Evolutionary conservation across 805 yeast species (phyloP).

Genomic region (Groenewaldozyma salmanticensis): DNA sequence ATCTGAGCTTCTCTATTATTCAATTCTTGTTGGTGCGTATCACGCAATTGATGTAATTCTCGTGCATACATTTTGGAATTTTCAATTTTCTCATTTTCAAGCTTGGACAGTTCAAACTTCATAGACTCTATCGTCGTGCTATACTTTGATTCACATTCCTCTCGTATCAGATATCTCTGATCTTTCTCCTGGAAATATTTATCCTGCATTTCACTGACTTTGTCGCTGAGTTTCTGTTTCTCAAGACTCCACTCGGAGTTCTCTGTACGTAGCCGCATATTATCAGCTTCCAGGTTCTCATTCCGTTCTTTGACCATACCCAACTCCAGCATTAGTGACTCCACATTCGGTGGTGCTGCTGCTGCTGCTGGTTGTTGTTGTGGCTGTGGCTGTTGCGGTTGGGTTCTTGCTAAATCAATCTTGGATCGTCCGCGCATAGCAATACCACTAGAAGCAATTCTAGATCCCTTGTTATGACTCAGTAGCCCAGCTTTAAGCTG

Average conservation of each 20-base stretch:
- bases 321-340: no score
- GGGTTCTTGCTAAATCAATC: not conserved
- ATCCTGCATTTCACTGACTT: slow-evolving; percentile 19
- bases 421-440: not conserved
- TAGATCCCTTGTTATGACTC: not conserved
- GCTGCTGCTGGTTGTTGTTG: not conserved
- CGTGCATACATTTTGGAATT: slow-evolving; percentile 1
- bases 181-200: not conserved
- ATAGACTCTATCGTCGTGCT: no score
- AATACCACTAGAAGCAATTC: not conserved
- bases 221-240: slow-evolving; percentile 26
- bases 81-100: slow-evolving; percentile 1
- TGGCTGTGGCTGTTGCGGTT: no score
- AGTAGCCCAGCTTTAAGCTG: not conserved
- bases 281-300: slow-evolving; percentile 5
- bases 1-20: slow-evolving; percentile 11
- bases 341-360: slow-evolving; percentile 2
- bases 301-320: no score
- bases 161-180: no score
- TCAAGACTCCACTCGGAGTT: slow-evolving; percentile 32
- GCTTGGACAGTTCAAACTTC: no score
- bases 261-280: slow-evolving; percentile 27
- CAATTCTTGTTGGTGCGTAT: slow-evolving; percentile 20
- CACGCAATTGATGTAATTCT: slow-evolving; percentile 13
- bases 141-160: no score